phyloP scores from a whole-genome alignment of 306 rosid species.

The Astragalus membranaceus region DNA sequence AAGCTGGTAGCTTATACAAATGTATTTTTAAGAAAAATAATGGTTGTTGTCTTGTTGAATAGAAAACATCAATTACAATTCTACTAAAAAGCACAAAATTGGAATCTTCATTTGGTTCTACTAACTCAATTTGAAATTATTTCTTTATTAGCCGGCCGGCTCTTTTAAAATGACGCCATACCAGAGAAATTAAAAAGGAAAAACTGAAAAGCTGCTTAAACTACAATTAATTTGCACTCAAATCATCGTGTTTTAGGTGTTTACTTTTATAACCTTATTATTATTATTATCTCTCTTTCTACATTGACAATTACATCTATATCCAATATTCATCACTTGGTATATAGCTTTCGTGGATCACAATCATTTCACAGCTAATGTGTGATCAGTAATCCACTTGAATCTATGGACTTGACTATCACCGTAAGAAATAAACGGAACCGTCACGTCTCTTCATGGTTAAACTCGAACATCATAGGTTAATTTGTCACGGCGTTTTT shows the following conservation, averaged over 20 bases:
- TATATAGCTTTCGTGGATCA: not conserved
- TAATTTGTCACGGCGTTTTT: no score
- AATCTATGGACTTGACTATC: not conserved
- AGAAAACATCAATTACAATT: not conserved
- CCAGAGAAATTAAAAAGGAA: not conserved
- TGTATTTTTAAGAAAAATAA: not conserved
- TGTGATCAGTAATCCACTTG: not conserved
- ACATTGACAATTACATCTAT: conserved; percentile 22
- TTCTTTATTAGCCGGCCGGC: conserved; percentile 21
- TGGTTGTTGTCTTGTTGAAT: not conserved
- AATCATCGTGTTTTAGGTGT: not conserved
- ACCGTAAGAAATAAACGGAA: not conserved
- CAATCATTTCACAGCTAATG: not conserved
- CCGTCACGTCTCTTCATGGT: not conserved
- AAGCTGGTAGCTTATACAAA: not conserved
- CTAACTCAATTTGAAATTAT: not conserved
- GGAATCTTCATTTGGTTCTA: conserved; percentile 2
- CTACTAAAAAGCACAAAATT: not conserved
- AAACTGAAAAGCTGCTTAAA: not conserved
- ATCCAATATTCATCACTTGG: not conserved
- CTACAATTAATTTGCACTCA: not conserved
- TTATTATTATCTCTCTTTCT: not conserved
- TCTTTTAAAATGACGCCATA: not conserved
- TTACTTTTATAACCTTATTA: not conserved
- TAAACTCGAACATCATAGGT: not conserved